Evolutionary conservation across 352 stramenopile genomes (phyloP).

Genomic region (Pythium sukuiense): DNA sequence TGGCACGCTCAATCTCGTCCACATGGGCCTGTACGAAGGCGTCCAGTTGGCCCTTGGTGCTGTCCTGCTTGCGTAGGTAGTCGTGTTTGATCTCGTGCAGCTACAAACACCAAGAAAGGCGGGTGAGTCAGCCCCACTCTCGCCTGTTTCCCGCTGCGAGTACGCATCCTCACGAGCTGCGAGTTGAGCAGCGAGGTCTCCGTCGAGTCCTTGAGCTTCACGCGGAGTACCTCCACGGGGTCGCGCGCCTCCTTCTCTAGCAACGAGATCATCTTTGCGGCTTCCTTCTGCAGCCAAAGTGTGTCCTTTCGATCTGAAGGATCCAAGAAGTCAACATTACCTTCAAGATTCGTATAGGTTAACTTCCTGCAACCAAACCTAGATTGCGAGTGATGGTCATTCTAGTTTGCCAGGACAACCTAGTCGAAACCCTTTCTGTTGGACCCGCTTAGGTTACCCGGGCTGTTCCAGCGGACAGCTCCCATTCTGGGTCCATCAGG

Average conservation of each 20-base stretch:
- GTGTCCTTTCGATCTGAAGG: slow-evolving; percentile 4
- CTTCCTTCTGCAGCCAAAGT: not conserved
- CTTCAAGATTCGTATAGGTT: not conserved
- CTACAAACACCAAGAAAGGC: slow-evolving; percentile 19
- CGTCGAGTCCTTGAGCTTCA: slow-evolving; percentile 82
- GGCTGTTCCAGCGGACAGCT: slow-evolving; percentile 3
- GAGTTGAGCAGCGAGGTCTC: slow-evolving; percentile 83
- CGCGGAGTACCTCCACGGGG: slow-evolving; percentile 75
- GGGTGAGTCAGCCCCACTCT: not conserved
- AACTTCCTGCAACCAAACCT: not conserved
- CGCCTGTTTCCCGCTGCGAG: not conserved
- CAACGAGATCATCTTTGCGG: slow-evolving; percentile 63
- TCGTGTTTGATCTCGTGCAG: slow-evolving; percentile 86
- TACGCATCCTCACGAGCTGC: slow-evolving; percentile 49
- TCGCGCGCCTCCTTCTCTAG: slow-evolving; percentile 84
- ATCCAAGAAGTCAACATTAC: not conserved
- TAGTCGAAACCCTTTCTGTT: not conserved
- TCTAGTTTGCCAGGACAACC: slow-evolving; percentile 3
- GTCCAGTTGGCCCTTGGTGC: slow-evolving; percentile 69
- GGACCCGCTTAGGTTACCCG: slow-evolving; percentile 1
- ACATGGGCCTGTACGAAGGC: slow-evolving; percentile 76
- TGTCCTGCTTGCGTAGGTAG: slow-evolving; percentile 73
- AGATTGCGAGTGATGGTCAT: slow-evolving; percentile 14
- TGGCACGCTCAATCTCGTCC: slow-evolving; percentile 84
- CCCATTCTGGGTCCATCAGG: not conserved